Evolutionary conservation across 2,329 filamentous ascomycete genomes (phyloP), one percentile per base, ranked within the genome.

Genomic region (Penicillium paneum): DNA sequence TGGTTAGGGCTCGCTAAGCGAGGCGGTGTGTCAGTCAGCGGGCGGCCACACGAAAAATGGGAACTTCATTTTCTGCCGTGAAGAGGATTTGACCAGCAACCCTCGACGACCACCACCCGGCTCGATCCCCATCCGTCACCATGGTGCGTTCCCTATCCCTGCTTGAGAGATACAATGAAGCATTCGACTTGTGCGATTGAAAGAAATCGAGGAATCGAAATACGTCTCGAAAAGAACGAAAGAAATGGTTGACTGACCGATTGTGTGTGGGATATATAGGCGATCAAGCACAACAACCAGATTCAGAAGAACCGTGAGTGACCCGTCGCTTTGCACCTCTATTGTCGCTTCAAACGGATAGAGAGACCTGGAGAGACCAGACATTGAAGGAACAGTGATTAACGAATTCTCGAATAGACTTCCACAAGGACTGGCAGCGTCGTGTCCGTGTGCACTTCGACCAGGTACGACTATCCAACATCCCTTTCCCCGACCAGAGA

Each of bases 271-370:
- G 49, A 57, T 55, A 66, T 70, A 68, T 74, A 88, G 92, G 90
- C 93, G 85, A 96, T 97, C 91, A 96, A 96, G 88, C 91, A 97
- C 89, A 97, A 97, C 84, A 91, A 97, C 85, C 89, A 93, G 84
- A 88, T 97, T 80, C 88, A 89, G 78, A 89, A 93, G 86, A 96
- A 95, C 87, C 92, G 88, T 91, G 82, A 83, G 88, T 76, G 57
- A 54, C 53, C 54, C 56, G 36, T 42, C 51, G 44, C 42, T 45
- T 43, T 46, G 34, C 36, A 45, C 38, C 39, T 44, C 39, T 36
- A 41, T 42, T 41, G 38, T 55, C 38, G 39, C 40, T 44, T 55
- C 36, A 38, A 42, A 56, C 13, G 48, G 50, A 64, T 49, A 56
- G 67, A 53, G 54, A 43, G 36, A 50, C 45, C 55, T 24, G 34